These are phyloP conservation scores for Aspergillus affinis DNA, from an alignment of 495 filamentous ascomycete species.

Conservation along the genomic window DNA sequence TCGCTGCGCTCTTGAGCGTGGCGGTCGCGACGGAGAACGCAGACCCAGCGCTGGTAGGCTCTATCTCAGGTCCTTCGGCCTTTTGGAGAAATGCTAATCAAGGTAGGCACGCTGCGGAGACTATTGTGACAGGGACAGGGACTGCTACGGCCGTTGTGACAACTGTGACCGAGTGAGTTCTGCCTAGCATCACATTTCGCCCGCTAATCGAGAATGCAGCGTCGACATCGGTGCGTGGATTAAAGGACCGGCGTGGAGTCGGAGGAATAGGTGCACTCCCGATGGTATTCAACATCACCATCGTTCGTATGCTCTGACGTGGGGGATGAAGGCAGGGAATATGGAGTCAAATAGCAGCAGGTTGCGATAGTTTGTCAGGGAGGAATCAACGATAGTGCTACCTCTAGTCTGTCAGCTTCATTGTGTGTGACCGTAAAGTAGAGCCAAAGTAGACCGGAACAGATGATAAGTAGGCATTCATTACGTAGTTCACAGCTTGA, in stretches of 20 bases:
- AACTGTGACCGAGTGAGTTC: not conserved
- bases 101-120: not conserved
- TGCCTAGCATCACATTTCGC: not conserved
- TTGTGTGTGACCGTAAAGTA: not conserved
- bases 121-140: not conserved
- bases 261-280: not conserved
- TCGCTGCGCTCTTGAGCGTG: not conserved
- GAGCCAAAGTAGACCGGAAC: not conserved
- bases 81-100: not conserved
- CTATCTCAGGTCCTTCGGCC: not conserved
- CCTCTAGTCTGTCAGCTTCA: not conserved
- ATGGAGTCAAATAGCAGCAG: too few relatives aligned
- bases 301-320: not conserved
- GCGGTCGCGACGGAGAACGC: not conserved
- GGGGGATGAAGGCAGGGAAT: not conserved
- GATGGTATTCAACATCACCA: not conserved
- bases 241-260: too few relatives aligned
- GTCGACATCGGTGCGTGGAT: not conserved
- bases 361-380: not conserved
- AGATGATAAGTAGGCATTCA: not conserved
- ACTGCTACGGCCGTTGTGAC: not conserved
- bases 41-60: not conserved
- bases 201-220: not conserved
- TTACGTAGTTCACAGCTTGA: not conserved
- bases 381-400: not conserved